Base-by-base conservation (phyloP, 2,329 filamentous ascomycete species). In the Thermomyces lanuginosus region DNA sequence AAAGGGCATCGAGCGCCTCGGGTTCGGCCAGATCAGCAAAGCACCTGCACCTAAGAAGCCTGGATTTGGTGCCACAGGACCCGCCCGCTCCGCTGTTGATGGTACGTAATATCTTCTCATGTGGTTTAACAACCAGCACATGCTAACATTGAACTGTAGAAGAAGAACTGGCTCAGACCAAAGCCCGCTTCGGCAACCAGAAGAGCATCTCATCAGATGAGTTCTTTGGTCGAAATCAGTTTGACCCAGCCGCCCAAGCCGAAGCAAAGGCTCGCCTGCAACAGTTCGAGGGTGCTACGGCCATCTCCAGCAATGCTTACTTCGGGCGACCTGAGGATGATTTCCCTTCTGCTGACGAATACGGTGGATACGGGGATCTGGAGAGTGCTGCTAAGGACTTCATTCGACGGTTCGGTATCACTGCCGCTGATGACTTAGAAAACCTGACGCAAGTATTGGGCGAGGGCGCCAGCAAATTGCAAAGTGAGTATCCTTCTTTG, bases 131-230 rank as follows among this genome's bases (percentile, higher is more conserved):
- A 7, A 16, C 15, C 18, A 6, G 1, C 26, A 8, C n/a, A 10
- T 11, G 32, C 45, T 30, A 43, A 22, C 15, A 19, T 22, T 21
- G 21, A 22, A n/a, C 12, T 16, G 22, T 22, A 63, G 68, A 72
- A 24, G 82, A 93, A 31, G 74, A 76, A 29, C 72, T 93, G 44
- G 73, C 71, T 45, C 91, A 81, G 48, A 82, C 84, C 4, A 78
- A 80, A 43, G 62, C 69, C 46, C 92, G 92, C 55, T 98, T 98
- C 45, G 86, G 84, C 34, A 58, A 56, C 22, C 89, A 98, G 53
- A 95, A 95, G 63, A 80, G 80, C 41, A 98, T 98, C 40, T 93
- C 83, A 0, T 93, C 84, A 0, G 89, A 98, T 51, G 89, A 98
- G 51, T 98, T 92, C 65, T 98, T 98, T 49, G 83, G 86, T 44